Base-by-base conservation (phyloP, 2,329 filamentous ascomycete species). In the Thelonectria discophora region DNA sequence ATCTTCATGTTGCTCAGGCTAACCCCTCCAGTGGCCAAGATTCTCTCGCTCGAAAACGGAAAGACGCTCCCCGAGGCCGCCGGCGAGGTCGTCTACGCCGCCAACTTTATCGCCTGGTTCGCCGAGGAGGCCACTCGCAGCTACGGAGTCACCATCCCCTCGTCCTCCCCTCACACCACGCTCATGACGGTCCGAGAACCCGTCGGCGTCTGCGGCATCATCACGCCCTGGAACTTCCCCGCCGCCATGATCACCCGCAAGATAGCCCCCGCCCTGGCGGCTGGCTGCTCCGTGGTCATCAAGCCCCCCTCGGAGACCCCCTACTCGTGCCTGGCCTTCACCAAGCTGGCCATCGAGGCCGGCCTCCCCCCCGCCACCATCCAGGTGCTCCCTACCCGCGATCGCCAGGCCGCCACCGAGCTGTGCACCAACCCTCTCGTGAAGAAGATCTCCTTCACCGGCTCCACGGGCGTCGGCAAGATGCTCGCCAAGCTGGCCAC, bases 291-390 rank as follows among this genome's bases (percentile, higher is more conserved):
- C 2, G 91, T 93, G 85, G 82, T 94, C 21, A 83, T 86, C 27
- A 92, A 92, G 78, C 88, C 90, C 3, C 88, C 86, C 9, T 89
- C 89, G 3, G 89, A 92, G 76, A 93, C 91, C 3, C 91, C 91
- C 0, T 86, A 91, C 73, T 92, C 90, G 39, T 86, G 88, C 3
- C 87, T 92, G 27, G 88, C 89, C 2, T 79, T 93, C 17, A 89
- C 88, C 3, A 85, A 90, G 71, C 84, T 93, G 30, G 89, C 88
- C 0, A 79, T 85, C 58, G 84, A 89, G 40, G 92, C 92, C 0
- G 92, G 92, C 1, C 89, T 93, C 46, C 91, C 91, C 1, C 60
- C 68, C 15, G 67, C 62, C 6, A 66, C 66, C 24, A 68, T 74
- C 51, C 68, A 76, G 30, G 70, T 74, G 20, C 66, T 74, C 6